Evolutionary conservation across 2,329 filamentous ascomycete genomes (phyloP).

Genomic region (Calonectria naviculata): DNA sequence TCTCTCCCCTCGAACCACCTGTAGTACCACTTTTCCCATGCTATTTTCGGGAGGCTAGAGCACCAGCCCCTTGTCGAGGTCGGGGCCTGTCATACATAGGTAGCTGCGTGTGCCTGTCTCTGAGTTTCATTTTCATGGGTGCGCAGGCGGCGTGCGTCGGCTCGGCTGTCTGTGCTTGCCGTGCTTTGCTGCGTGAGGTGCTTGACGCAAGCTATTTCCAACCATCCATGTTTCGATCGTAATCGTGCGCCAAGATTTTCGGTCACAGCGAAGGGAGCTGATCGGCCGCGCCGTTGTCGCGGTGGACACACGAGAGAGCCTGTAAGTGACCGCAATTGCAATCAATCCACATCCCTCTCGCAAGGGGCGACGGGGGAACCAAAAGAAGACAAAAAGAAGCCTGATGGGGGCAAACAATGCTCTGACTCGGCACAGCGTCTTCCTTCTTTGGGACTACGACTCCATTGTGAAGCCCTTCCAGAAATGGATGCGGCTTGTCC

Average conservation of each 20-base stretch:
- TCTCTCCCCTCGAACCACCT: conserved; percentile 20
- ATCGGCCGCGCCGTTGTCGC: conserved; percentile 4
- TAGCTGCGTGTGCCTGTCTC: background rate
- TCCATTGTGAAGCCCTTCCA: conserved; percentile 10
- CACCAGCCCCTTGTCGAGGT: conserved; percentile 14
- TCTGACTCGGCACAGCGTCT: background rate
- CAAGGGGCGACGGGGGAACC: background rate
- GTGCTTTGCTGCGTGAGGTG: background rate
- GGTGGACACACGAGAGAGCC: background rate
- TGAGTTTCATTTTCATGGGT: conserved; percentile 18
- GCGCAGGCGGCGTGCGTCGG: conserved; percentile 4
- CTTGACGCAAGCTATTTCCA: background rate
- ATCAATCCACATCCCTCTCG: background rate
- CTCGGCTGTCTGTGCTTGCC: conserved; percentile 1
- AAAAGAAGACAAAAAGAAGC: background rate
- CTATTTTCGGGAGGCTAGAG: conserved; percentile 35
- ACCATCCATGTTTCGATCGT: conserved; percentile 13
- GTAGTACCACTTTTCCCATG: conserved; percentile 24
- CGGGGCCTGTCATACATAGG: background rate
- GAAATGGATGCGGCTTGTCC: conserved; percentile 22
- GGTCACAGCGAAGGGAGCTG: background rate
- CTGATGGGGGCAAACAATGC: background rate
- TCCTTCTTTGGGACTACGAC: conserved; percentile 2
- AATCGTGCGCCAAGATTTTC: conserved; percentile 15
- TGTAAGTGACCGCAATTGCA: background rate